Percentiles rank a stretch among this genome's conserved stretches.
Conservation (phyloP, 2,329 filamentous ascomycete species). For the Lachnellula suecica region DNA sequence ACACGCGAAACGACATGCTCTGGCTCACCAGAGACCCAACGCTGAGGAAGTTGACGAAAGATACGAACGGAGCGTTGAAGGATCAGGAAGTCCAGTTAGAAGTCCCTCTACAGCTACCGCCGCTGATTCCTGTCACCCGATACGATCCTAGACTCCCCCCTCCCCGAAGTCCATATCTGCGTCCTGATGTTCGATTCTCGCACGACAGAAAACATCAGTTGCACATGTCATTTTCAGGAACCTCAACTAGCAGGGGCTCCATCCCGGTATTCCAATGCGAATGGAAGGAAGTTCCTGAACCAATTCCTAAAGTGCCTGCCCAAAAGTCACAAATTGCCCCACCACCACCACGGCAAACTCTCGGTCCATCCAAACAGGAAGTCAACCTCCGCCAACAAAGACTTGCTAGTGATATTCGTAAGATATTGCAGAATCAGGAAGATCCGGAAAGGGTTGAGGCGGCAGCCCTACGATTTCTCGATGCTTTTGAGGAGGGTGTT, state of each 20-base stretch:
- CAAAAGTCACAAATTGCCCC: background rate
- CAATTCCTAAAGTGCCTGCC: background rate
- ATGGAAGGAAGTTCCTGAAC: background rate
- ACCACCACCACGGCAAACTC: too few species aligned
- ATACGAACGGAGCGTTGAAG: conserved; percentile 7
- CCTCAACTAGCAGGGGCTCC: background rate
- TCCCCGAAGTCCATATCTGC: background rate
- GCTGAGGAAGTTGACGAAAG: conserved; percentile 8
- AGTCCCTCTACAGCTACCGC: background rate
- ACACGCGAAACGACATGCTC: conserved; percentile 21
- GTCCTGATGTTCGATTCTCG: background rate
- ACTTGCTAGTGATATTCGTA: conserved; percentile 22
- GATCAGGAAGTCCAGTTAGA: background rate
- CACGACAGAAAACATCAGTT: background rate
- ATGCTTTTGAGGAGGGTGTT: conserved; percentile 25
- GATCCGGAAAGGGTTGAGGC: conserved; percentile 14
- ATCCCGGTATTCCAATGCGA: background rate
- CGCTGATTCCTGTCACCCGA: background rate
- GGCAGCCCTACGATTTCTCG: conserved; percentile 22
- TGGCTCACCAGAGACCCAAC: conserved; percentile 18
- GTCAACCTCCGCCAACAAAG: conserved; percentile 16
- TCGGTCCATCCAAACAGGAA: too few species aligned
- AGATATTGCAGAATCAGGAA: conserved; percentile 13
- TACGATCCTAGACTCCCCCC: background rate
- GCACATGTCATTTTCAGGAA: background rate